These are phyloP conservation scores for Myxozyma geophila DNA, from an alignment of 805 yeast genomes.

Conservation along the genomic window DNA sequence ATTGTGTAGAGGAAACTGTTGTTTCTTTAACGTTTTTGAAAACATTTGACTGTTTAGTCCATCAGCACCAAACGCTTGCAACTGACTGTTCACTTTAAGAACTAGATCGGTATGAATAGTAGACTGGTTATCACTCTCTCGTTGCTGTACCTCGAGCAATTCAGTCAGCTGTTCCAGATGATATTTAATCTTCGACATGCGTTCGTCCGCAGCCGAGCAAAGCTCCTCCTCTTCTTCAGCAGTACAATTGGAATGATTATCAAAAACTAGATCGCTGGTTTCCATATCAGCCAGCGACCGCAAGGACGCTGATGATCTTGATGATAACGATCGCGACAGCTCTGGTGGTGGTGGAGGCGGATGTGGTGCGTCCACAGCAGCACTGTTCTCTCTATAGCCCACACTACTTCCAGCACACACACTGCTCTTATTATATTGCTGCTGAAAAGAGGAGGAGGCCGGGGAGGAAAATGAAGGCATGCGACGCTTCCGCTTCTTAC, in stretches of 20 bases:
- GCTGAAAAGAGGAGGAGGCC: too few species aligned
- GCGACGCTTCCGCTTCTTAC: conserved; percentile 31
- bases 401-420: too few species aligned
- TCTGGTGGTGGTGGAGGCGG: neutral
- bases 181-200: conserved; percentile 22
- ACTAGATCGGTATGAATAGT: conserved; percentile 4
- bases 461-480: neutral
- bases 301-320: neutral
- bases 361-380: too few species aligned
- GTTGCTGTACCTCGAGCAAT: conserved; percentile 19
- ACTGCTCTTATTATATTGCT: too few species aligned
- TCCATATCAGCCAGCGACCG: neutral
- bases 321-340: neutral
- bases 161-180: conserved; percentile 23
- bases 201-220: neutral
- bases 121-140: neutral
- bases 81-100: too few species aligned
- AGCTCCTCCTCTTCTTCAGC: too few species aligned
- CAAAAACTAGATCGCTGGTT: too few species aligned
- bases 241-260: too few species aligned
- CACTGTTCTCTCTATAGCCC: too few species aligned
- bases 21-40: too few species aligned
- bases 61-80: neutral
- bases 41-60: neutral
- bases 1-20: too few species aligned